phyloP scores from a whole-genome alignment of 352 stramenopile genomes.

The Phytophthora nicotianae region DNA sequence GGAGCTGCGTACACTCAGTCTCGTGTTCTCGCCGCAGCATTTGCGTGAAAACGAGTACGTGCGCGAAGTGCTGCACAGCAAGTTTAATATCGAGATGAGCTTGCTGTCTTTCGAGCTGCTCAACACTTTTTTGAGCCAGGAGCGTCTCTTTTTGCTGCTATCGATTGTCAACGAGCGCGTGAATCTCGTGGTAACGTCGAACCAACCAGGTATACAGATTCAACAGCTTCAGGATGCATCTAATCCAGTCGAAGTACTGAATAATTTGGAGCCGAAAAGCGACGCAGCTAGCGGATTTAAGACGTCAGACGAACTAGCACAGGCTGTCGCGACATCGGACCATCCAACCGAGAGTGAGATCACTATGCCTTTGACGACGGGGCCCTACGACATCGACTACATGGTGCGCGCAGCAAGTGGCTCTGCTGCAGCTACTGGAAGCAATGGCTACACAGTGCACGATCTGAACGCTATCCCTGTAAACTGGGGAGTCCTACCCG shows the following conservation, averaged over 20 bases:
- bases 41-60: slow-evolving; percentile 78
- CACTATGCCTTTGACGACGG: slow-evolving; percentile 55
- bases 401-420: slow-evolving; percentile 63
- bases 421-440: slow-evolving; percentile 26
- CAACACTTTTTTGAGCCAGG: slow-evolving; percentile 78
- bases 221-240: slow-evolving; percentile 62
- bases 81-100: slow-evolving; percentile 85
- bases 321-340: slow-evolving; percentile 49
- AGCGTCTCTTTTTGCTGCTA: slow-evolving; percentile 77
- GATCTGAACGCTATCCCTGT: slow-evolving; percentile 73
- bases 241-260: slow-evolving; percentile 28
- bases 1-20: slow-evolving; percentile 67
- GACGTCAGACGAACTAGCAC: slow-evolving; percentile 63
- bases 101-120: slow-evolving; percentile 86
- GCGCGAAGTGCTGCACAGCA: slow-evolving; percentile 76
- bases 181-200: slow-evolving; percentile 71
- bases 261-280: slow-evolving; percentile 45
- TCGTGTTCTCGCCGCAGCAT: slow-evolving; percentile 70
- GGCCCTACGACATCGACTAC: slow-evolving; percentile 74
- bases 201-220: slow-evolving; percentile 74
- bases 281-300: slow-evolving; percentile 49
- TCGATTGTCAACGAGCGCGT: slow-evolving; percentile 82
- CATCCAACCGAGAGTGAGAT: slow-evolving; percentile 80
- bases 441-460: slow-evolving; percentile 52
- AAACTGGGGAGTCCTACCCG: slow-evolving; percentile 72